These are phyloP conservation scores for Cenchrus fungigraminus DNA, from an alignment of 176 grass and related monocot genomes.

Conservation along the genomic window DNA sequence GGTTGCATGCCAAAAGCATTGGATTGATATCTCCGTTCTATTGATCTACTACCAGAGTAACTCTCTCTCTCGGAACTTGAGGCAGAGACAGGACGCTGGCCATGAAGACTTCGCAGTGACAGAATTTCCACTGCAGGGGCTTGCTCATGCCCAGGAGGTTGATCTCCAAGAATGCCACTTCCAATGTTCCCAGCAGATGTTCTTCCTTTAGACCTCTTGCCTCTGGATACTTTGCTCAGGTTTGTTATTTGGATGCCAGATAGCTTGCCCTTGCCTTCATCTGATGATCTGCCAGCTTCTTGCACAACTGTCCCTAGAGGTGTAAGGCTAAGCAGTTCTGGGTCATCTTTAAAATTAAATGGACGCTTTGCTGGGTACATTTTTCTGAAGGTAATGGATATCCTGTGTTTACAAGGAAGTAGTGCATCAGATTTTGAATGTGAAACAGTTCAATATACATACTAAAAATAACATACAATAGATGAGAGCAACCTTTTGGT, in stretches of 20 bases:
- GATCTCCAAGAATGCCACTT: constrained; percentile 38
- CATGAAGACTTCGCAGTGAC: constrained; percentile 7
- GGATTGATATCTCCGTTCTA: constrained; percentile 33
- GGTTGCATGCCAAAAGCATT: neutral
- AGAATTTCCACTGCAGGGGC: neutral
- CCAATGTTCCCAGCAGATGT: constrained; percentile 42
- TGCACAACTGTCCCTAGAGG: constrained; percentile 42
- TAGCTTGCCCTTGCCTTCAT: constrained; percentile 46
- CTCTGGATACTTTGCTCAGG: constrained; percentile 43
- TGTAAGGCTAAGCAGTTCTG: constrained; percentile 59
- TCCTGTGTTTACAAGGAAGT: constrained; percentile 55
- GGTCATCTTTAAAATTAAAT: constrained; percentile 58
- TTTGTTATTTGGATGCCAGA: constrained; percentile 33
- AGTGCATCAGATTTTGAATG: constrained; percentile 31
- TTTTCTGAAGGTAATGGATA: constrained; percentile 89
- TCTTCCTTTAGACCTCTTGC: constrained; percentile 52
- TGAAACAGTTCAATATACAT: constrained; percentile 17
- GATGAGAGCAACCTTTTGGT: constrained; percentile 61
- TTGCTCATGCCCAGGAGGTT: constrained; percentile 22
- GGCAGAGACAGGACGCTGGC: constrained; percentile 10
- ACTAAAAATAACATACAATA: constrained; percentile 22
- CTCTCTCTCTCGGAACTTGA: constrained; percentile 36
- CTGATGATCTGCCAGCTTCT: constrained; percentile 47
- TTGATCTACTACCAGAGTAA: constrained; percentile 4
- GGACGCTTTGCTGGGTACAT: constrained; percentile 78